Conservation (phyloP, 805 yeast species). For the Myxozyma vanderwaltii region DNA sequence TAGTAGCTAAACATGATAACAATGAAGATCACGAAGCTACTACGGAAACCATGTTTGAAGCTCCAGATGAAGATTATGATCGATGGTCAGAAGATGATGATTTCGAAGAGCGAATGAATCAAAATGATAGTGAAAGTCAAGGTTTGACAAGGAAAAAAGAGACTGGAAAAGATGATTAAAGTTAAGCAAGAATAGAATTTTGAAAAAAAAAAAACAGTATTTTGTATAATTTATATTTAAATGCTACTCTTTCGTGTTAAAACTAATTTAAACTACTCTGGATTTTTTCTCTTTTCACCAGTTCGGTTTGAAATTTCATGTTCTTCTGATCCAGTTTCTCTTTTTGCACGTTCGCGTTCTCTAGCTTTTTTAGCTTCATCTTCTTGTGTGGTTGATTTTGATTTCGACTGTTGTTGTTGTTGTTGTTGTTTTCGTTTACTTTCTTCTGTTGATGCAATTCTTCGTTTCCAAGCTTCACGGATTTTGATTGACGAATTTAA, state of each 20-base stretch:
- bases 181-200: conserved; percentile 6
- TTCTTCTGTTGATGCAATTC: conserved; percentile 46
- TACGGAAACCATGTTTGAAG: conserved; percentile 31
- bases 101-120: neutral
- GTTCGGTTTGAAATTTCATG: conserved; percentile 1
- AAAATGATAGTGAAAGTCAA: neutral
- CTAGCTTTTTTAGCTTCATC: conserved; percentile 17
- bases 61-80: conserved; percentile 34
- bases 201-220: too few relatives aligned
- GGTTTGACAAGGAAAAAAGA: conserved; percentile 6
- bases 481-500: conserved; percentile 59
- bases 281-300: conserved; percentile 28
- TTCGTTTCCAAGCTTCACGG: conserved; percentile 60
- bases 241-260: neutral
- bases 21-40: neutral
- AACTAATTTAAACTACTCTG: neutral
- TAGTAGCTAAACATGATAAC: neutral
- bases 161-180: conserved; percentile 10
- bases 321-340: neutral
- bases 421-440: neutral
- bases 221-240: too few relatives aligned
- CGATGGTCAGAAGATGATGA: conserved; percentile 35
- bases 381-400: neutral
- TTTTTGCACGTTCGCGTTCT: conserved; percentile 23
- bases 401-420: too few relatives aligned